Base-by-base conservation (phyloP, 2,329 filamentous ascomycete species). In the Trichoderma atrobrunneum region DNA sequence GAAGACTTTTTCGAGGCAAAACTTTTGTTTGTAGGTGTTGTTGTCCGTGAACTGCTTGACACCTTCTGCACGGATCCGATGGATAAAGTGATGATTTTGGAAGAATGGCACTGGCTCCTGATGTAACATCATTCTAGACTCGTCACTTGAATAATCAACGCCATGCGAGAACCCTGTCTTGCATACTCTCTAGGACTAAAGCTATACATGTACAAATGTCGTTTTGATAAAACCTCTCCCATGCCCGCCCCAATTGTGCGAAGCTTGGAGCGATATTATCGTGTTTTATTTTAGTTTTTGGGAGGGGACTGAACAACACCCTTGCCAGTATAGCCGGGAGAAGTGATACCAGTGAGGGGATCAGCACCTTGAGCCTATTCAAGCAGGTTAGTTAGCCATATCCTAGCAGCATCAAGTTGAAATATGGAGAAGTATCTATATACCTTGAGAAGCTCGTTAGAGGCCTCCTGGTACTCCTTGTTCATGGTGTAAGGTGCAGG, bases 401-500 rank as follows among this genome's bases (percentile, higher is more conserved):
- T 69, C 6, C 57, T 16, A 7, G 26, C 54, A 32, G 39, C 32
- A 8, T 24, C 18, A 14, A 7, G 3, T 10, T n/a, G 34, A 7
- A 5, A n/a, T 5, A 7, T 10, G 10, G 12, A 16, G 12, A 26
- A 14, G 5, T 5, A 57, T 39, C 3, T 59, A 26, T 61, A 14
- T 65, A 97, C 95, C 89, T 91, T 95, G 83, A 98, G 88, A 84
- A 93, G 96, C 87, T 98, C 96, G 85, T 99, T 97, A 77, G 91
- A 89, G 78, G 92, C 92, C 87, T 98, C 94, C 87, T 99, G 94
- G 90, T 93, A 98, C 85, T 99, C 96, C 88, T 93, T 93, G 86
- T 87, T 95, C 95, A 99, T 97, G 79, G 95, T 97, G 83, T 87
- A 86, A 77, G 96, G 96, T 75, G 88, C 80, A 73, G 89, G 88